Evolutionary conservation across 352 stramenopile species (phyloP), one percentile per base, ranked within the genome.

Genomic region (Phytophthora tubulina): DNA sequence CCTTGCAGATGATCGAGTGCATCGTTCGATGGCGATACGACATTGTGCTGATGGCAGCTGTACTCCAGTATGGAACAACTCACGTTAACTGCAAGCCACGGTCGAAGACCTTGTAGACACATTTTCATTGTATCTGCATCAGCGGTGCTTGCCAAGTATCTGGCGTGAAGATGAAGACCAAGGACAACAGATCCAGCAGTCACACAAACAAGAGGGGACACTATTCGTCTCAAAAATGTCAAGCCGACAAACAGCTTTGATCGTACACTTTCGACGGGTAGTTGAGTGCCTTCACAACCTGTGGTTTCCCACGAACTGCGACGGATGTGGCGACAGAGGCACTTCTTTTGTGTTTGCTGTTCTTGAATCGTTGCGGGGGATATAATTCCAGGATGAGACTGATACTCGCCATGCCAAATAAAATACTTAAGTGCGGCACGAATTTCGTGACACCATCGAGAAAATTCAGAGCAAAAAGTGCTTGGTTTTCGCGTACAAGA

Each of bases 401-500:
- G 11, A 67, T 61, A 48, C 78, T 77, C n/a, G 71, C 73, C 53
- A 69, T 73, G 13, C 50, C 78, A 30, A 72, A 59, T 13, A 83
- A 70, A 50, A 88, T 78, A 51, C 75, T 84, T 6, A 79, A 13
- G 33, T 87, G 80, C 1, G 75, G 77, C 27, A 84, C 54, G 3
- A 80, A 52, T 13, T 76, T 82, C 10, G 56, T 82, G 2, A 77
- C 48, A 8, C 71, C 71, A 39, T 76, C 75, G n/a, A 71, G 65
- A 27, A 70, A 53, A 9, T 51, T 75, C 2, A 73, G 68, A 0
- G 70, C 80, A 46, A 86, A 78, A 4, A 88, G 45, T 42, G 73
- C 65, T 42, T 79, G 77, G 66, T 82, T 80, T 49, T 90, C 78
- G 35, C 73, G 64, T 6, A 88, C 67, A 31, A 88, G 68, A 45